Evolutionary conservation across 108 stramenopile species (phyloP).

Genomic region (Ochromonas danica): DNA sequence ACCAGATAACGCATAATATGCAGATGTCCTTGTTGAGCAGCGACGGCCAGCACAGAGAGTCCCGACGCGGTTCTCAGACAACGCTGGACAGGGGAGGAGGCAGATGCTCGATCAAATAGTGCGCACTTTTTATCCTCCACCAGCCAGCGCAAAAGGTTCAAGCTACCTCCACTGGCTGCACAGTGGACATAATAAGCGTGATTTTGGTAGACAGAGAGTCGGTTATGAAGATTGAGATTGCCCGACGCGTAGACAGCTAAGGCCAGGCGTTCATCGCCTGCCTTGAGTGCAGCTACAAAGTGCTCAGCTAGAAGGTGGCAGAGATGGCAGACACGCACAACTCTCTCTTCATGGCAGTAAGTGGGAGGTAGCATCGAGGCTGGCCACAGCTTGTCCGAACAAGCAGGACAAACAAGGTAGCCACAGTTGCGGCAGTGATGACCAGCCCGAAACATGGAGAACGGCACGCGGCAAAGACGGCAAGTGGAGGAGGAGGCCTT

Average conservation of each 20-base stretch:
- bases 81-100: neutral
- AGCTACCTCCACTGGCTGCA: neutral
- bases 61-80: neutral
- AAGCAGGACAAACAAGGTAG: neutral
- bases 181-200: neutral
- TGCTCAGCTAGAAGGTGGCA: neutral
- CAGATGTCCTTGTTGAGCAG: neutral
- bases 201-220: neutral
- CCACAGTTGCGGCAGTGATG: constrained; percentile 4
- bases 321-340: neutral
- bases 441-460: neutral
- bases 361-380: neutral
- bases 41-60: neutral
- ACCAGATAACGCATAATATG: neutral
- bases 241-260: neutral
- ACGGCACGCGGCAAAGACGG: neutral
- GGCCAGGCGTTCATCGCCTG: neutral
- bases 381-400: neutral
- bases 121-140: neutral
- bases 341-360: neutral
- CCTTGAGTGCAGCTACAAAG: neutral
- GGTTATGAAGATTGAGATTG: neutral
- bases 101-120: no score
- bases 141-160: neutral
- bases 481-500: neutral